Conservation (phyloP, 495 filamentous ascomycete species). For the Talaromyces stipitatus region DNA sequence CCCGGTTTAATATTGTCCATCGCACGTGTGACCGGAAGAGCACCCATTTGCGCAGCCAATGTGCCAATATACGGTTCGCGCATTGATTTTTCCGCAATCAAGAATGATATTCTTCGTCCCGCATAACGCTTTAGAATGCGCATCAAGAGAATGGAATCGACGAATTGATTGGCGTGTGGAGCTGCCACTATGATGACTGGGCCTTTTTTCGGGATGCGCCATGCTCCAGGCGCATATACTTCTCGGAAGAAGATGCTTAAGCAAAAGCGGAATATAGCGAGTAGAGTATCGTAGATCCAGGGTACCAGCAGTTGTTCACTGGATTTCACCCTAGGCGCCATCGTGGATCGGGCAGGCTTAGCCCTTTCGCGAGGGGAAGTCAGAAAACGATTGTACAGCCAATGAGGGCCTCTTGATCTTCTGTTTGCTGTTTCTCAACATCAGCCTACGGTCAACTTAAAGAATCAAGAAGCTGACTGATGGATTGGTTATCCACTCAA, state of each 20-base stretch:
- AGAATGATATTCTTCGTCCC: slow-evolving; percentile 65
- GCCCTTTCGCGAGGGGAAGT: neutral
- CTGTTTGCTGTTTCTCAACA: neutral
- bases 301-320: slow-evolving; percentile 4
- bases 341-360: neutral
- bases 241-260: slow-evolving; percentile 84
- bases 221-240: slow-evolving; percentile 74
- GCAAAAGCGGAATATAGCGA: slow-evolving; percentile 20
- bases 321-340: neutral
- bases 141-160: slow-evolving; percentile 79
- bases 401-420: neutral
- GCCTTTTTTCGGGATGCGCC: slow-evolving; percentile 68
- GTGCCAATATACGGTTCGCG: slow-evolving; percentile 65
- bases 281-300: slow-evolving; percentile 8
- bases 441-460: neutral
- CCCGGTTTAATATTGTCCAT: slow-evolving; percentile 67
- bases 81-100: slow-evolving; percentile 81
- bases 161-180: slow-evolving; percentile 81
- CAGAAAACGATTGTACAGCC: neutral
- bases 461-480: too few relatives aligned
- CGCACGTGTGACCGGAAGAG: slow-evolving; percentile 70
- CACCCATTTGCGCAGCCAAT: slow-evolving; percentile 59
- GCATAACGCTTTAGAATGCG: slow-evolving; percentile 65
- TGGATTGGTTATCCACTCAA: too few relatives aligned
- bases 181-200: slow-evolving; percentile 82